Evolutionary conservation across 441 rosid species (phyloP).

Genomic region (Omphalea diandra): DNA sequence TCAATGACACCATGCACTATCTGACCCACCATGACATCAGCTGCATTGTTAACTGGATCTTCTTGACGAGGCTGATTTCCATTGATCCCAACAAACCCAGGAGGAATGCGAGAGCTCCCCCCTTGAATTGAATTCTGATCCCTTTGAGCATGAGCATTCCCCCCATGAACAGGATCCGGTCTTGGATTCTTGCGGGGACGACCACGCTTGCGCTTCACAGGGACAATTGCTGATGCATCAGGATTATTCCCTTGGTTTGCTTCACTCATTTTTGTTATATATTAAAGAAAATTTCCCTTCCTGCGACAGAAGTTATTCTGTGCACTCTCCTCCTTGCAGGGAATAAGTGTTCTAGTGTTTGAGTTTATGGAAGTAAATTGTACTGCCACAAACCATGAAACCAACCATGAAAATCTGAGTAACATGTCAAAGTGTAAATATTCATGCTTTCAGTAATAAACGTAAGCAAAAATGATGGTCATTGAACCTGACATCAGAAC

Average conservation of each 20-base stretch:
- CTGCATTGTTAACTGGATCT: conserved; percentile 28
- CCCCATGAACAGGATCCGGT: conserved; percentile 21
- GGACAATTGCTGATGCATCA: conserved; percentile 42
- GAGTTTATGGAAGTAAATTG: conserved; percentile 14
- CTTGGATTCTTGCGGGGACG: conserved; percentile 76
- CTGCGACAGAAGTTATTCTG: conserved; percentile 21
- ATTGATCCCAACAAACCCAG: conserved; percentile 36
- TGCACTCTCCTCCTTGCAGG: conserved; percentile 25
- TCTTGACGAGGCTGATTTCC: conserved; percentile 36
- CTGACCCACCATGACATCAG: conserved; percentile 54
- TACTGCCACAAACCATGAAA: no score
- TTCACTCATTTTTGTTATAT: conserved; percentile 47
- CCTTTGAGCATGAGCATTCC: conserved; percentile 22
- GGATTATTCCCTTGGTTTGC: conserved; percentile 41
- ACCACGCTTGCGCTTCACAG: conserved; percentile 77
- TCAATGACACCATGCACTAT: conserved; percentile 68
- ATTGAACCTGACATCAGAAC: not conserved
- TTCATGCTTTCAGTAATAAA: not conserved
- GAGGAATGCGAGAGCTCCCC: conserved; percentile 37
- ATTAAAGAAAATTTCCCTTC: not conserved
- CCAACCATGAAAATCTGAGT: not conserved
- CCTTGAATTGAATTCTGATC: conserved; percentile 29
- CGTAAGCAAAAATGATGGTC: not conserved
- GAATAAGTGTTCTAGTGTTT: not conserved
- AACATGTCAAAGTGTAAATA: not conserved